phyloP scores from a whole-genome alignment of 495 filamentous ascomycete genomes.

The Penicillium silybi region DNA sequence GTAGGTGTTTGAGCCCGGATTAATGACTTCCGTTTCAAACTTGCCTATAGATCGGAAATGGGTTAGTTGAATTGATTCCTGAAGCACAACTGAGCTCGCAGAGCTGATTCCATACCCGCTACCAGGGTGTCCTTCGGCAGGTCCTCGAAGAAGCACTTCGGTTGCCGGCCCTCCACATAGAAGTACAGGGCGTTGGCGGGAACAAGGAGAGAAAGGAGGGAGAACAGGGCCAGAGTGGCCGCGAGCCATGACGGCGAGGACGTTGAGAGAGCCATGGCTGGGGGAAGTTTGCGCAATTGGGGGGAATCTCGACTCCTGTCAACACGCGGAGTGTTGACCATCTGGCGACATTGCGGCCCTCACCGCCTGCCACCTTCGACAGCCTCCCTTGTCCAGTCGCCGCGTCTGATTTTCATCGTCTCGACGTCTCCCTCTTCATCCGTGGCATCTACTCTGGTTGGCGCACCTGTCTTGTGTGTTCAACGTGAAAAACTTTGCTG shows the following conservation, averaged over 20 bases:
- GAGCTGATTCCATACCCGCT: constrained; percentile 57
- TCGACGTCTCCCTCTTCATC: constrained; percentile 3
- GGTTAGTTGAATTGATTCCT: neutral
- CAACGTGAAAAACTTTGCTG: neutral
- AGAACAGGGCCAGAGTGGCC: constrained; percentile 32
- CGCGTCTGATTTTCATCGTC: constrained; percentile 21
- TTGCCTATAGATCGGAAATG: constrained; percentile 51
- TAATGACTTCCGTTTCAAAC: constrained; percentile 78
- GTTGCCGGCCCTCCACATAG: constrained; percentile 77
- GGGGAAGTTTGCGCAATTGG: constrained; percentile 10
- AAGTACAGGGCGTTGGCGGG: constrained; percentile 87
- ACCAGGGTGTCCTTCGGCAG: constrained; percentile 96
- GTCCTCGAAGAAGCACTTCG: constrained; percentile 92
- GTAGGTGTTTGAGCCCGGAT: constrained; percentile 59
- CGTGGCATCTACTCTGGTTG: neutral
- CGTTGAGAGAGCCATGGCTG: constrained; percentile 32
- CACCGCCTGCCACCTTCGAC: constrained; percentile 23
- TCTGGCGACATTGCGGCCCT: constrained; percentile 12
- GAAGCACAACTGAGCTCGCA: neutral
- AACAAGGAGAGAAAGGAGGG: constrained; percentile 43
- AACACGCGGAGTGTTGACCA: constrained; percentile 17
- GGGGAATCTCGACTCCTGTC: constrained; percentile 11
- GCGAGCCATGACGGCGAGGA: constrained; percentile 41
- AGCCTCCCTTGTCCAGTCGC: constrained; percentile 15
- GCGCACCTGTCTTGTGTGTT: neutral